These are phyloP conservation scores for Beverwykella pulmonaria DNA, from an alignment of 495 filamentous ascomycete species.

Conservation along the genomic window DNA sequence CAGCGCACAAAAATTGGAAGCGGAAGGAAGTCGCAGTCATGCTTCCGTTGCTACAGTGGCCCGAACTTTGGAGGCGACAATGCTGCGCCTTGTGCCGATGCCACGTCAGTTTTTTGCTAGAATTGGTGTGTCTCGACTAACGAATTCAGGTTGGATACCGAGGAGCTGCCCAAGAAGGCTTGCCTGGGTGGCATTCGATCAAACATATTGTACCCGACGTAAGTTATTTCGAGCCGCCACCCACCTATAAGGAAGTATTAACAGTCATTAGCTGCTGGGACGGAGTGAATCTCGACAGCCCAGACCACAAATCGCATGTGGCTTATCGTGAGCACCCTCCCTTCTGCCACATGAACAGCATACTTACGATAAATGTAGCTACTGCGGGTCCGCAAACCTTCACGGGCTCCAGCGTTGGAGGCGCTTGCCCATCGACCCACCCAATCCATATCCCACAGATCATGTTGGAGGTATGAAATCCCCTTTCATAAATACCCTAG, in stretches of 20 bases:
- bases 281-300: constrained; percentile 30
- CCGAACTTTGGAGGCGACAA: constrained; percentile 35
- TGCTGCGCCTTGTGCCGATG: constrained; percentile 29
- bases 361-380: background rate
- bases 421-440: constrained; percentile 32
- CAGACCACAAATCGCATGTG: constrained; percentile 34
- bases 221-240: background rate
- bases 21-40: constrained; percentile 22
- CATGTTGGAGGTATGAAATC: constrained; percentile 27
- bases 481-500: background rate
- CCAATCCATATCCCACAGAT: constrained; percentile 35
- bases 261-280: constrained; percentile 29
- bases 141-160: constrained; percentile 14
- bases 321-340: constrained; percentile 17
- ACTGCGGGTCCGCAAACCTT: constrained; percentile 17
- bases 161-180: constrained; percentile 22
- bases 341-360: too few species aligned
- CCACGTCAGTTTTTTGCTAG: constrained; percentile 2
- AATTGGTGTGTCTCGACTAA: background rate
- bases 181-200: constrained; percentile 36
- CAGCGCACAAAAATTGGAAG: constrained; percentile 7
- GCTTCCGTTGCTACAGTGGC: constrained; percentile 33
- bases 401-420: constrained; percentile 17
- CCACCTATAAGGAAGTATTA: background rate
- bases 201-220: constrained; percentile 37